These are phyloP conservation scores for Nannizzia gypsea DNA, from an alignment of 2,329 filamentous ascomycete species.

Conservation along the genomic window DNA sequence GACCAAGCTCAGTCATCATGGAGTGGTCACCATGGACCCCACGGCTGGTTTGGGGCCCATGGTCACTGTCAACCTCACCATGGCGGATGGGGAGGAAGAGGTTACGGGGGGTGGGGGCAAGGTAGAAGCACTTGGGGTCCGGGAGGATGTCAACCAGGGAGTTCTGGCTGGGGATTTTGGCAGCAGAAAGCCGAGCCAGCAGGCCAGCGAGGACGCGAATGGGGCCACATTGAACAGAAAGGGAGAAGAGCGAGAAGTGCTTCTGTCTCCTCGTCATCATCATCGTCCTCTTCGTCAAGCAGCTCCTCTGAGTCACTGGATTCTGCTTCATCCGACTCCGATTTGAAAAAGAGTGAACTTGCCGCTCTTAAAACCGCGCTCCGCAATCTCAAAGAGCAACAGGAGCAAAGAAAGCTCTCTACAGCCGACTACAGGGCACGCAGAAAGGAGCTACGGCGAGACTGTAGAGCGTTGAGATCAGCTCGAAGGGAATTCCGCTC, in stretches of 20 bases:
- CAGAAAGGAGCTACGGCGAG: constrained; percentile 7
- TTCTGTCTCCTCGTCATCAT: constrained; percentile 14
- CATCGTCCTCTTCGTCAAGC: constrained; percentile 12
- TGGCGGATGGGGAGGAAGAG: not conserved
- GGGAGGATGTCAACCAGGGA: not conserved
- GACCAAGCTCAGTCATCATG: not conserved
- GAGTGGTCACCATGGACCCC: not conserved
- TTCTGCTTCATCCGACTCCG: not conserved
- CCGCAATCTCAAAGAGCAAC: constrained; percentile 3
- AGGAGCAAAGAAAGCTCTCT: not conserved
- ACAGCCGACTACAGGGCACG: constrained; percentile 7
- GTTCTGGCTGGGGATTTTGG: not conserved
- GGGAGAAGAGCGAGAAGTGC: not conserved
- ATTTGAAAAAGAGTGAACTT: not conserved
- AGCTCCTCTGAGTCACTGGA: constrained; percentile 7
- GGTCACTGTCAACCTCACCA: not conserved
- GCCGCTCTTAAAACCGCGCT: not conserved
- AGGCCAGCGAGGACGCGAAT: not conserved
- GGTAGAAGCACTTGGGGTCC: not conserved
- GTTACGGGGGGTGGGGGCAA: not conserved
- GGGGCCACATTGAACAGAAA: not conserved
- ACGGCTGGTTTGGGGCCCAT: not conserved
- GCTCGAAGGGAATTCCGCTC: constrained; percentile 8
- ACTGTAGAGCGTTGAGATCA: constrained; percentile 8
- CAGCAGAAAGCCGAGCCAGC: not conserved